Evolutionary conservation across 306 rosid species (phyloP), one percentile per base, ranked within the genome.

Genomic region (Cicer arietinum): DNA sequence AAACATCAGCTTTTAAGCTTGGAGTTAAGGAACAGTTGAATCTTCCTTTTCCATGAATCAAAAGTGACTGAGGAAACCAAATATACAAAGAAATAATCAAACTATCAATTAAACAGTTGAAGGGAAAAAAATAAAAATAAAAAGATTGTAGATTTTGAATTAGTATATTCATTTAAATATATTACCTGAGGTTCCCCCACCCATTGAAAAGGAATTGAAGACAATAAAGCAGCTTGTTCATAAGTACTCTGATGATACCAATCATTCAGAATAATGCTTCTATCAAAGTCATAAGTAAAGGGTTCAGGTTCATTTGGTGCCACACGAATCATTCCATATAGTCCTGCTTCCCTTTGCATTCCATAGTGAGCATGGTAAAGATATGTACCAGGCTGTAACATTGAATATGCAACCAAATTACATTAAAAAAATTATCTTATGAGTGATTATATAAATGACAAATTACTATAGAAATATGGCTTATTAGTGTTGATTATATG

Each of bases 311-410:
- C 86, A 5, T 75, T 89, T 11, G 91, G 71, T 17, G 89, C 68
- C 48, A 90, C 98, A 0, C 89, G 76, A 69, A 94, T 90, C n/a
- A 86, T 51, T 63, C 98, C 97, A 59, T 84, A 86, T 20, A 94
- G 25, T 2, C 98, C 98, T 7, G 92, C 88, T 77, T 85, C 97
- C 76, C 97, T 89, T 84, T 91, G 96, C 98, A 94, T 91, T 46
- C 97, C 98, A 77, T 91, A 94, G 81, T 94, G 97, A 3, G 97
- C 89, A 40, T 94, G 98, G 80, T 94, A 90, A 9, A 94, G 78
- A 46, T 87, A 94, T 40, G 94, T 94, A 12, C 98, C 98, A 53
- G 96, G 81, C 98, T 91, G 74, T 70, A 65, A 6, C 74, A 53
- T 22, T 42, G 41, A 11, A 81, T 0, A 64, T 64, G 56, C 9